Conservation (phyloP, 441 rosid species). For the Croton laevigatus region DNA sequence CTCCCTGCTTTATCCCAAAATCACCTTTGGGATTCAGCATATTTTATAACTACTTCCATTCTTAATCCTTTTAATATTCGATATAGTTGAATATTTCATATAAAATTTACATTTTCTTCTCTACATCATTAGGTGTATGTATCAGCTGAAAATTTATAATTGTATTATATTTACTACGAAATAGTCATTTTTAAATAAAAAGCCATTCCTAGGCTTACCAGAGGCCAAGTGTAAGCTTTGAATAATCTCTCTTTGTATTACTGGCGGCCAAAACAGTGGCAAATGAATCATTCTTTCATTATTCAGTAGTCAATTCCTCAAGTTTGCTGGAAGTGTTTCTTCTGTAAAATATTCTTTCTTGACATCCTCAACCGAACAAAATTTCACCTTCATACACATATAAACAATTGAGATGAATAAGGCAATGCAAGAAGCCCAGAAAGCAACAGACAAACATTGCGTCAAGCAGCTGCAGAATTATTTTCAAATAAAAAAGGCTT, state of each 20-base stretch:
- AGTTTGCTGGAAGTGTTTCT: slow-evolving; percentile 62
- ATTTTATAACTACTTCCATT: too few species aligned
- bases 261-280: neutral
- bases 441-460: neutral
- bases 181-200: neutral
- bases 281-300: neutral
- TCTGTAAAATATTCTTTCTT: slow-evolving; percentile 78
- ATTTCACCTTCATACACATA: slow-evolving; percentile 60
- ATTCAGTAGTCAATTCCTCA: slow-evolving; percentile 32
- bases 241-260: neutral
- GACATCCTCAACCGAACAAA: slow-evolving; percentile 64
- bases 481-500: neutral
- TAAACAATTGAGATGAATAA: neutral
- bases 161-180: neutral
- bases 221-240: neutral
- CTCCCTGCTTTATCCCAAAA: too few species aligned
- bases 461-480: neutral
- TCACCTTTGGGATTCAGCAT: too few species aligned
- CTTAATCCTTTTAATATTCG: neutral
- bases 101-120: neutral
- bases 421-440: neutral
- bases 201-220: neutral
- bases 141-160: neutral
- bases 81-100: neutral
- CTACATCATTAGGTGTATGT: neutral